Conservation (phyloP, 1,284 basidiomycete species). For the Malassezia furfur region DNA sequence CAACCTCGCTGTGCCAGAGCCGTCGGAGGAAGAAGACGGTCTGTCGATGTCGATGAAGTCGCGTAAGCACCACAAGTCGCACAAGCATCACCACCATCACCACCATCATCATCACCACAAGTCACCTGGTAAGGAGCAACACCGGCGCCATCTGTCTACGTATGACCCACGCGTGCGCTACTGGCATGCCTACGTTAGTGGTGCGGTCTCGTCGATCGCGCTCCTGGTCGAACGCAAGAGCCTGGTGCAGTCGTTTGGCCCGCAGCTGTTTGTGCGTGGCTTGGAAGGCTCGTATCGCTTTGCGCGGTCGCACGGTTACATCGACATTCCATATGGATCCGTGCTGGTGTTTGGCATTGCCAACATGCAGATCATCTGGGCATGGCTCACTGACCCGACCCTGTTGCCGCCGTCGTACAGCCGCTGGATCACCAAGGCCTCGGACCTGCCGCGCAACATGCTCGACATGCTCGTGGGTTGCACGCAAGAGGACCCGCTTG, state of each 20-base stretch:
- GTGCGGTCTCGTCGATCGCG: slow-evolving; percentile 67
- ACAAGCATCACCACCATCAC: not conserved
- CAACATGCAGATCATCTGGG: slow-evolving; percentile 71
- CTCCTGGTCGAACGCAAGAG: slow-evolving; percentile 71
- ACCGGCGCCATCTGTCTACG: slow-evolving; percentile 33
- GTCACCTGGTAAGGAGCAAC: not conserved
- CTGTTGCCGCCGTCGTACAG: slow-evolving; percentile 32
- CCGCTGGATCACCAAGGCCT: slow-evolving; percentile 43
- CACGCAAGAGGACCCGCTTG: not conserved
- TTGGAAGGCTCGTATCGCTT: slow-evolving; percentile 74
- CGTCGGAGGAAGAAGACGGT: not conserved
- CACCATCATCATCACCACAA: not conserved
- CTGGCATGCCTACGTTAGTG: slow-evolving; percentile 84
- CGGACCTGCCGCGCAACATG: slow-evolving; percentile 17
- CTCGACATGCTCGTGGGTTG: not conserved
- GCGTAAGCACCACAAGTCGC: not conserved
- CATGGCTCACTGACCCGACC: slow-evolving; percentile 56
- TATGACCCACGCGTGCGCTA: slow-evolving; percentile 49
- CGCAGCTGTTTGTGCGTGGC: slow-evolving; percentile 71
- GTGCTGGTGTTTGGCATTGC: slow-evolving; percentile 72
- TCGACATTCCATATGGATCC: slow-evolving; percentile 70
- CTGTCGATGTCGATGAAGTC: not conserved
- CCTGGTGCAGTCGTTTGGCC: slow-evolving; percentile 59
- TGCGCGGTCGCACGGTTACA: slow-evolving; percentile 56
- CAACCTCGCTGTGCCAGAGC: not conserved